Conservation (phyloP, 2,329 filamentous ascomycete species). For the Hymenoscyphus repandus region DNA sequence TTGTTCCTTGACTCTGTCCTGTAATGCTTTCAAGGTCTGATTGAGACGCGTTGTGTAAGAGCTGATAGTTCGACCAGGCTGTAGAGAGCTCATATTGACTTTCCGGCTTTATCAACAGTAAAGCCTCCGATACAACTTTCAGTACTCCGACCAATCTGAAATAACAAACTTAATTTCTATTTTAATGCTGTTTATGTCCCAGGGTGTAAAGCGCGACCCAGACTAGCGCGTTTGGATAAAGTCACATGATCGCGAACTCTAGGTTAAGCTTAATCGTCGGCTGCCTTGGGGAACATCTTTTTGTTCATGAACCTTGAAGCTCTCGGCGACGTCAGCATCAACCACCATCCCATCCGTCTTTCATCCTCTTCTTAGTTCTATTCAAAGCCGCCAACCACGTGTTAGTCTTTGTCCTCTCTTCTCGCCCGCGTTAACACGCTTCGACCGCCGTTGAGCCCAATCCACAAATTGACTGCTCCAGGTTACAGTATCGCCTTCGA, state of each 20-base stretch:
- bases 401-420: not conserved
- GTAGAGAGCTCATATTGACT: slow-evolving; percentile 8
- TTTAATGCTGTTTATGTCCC: too few species aligned
- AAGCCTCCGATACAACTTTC: too few species aligned
- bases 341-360: not conserved
- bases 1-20: slow-evolving; percentile 50
- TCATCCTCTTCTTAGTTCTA: not conserved
- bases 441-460: too few species aligned
- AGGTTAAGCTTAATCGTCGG: not conserved
- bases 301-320: not conserved
- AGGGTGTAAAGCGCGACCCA: not conserved
- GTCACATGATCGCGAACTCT: not conserved
- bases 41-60: slow-evolving; percentile 53
- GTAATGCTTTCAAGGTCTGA: slow-evolving; percentile 62
- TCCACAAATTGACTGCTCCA: not conserved
- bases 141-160: too few species aligned
- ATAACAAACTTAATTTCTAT: too few species aligned
- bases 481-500: not conserved
- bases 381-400: too few species aligned
- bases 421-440: too few species aligned
- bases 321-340: not conserved
- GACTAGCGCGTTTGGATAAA: not conserved
- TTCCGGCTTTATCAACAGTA: too few species aligned
- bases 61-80: slow-evolving; percentile 31
- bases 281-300: not conserved